Percentiles rank a stretch among this genome's conserved stretches.
Evolutionary conservation across 495 filamentous ascomycete species (phyloP).

Genomic region (Neurospora tetraspora): DNA sequence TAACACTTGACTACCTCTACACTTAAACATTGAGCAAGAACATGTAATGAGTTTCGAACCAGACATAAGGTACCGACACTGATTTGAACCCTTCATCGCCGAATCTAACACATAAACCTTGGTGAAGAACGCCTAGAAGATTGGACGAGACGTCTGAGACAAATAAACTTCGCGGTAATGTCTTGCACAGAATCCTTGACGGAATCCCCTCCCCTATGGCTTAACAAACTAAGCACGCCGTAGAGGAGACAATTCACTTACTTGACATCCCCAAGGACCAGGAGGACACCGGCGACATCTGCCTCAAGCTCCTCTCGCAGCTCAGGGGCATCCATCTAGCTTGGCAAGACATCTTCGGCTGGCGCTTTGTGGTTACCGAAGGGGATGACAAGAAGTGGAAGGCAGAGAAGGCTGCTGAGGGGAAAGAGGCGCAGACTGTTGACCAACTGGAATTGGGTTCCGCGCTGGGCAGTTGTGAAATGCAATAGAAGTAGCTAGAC

Average conservation of each 20-base stretch:
- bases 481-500: too few species aligned
- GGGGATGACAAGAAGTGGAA: slow-evolving; percentile 5
- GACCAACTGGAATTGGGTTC: too few species aligned
- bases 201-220: too few species aligned
- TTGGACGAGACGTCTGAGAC: too few species aligned
- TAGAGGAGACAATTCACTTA: slow-evolving; percentile 51
- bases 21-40: neutral
- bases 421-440: too few species aligned
- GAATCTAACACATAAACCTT: neutral
- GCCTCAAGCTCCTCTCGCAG: slow-evolving; percentile 55
- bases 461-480: too few species aligned
- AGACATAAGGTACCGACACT: neutral
- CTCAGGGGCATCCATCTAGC: slow-evolving; percentile 86
- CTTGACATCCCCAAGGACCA: slow-evolving; percentile 39
- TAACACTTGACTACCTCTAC: neutral
- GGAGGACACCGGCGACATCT: slow-evolving; percentile 60
- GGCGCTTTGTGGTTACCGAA: slow-evolving; percentile 50
- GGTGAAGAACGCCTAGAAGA: neutral
- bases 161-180: neutral
- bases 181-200: too few species aligned
- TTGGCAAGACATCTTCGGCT: slow-evolving; percentile 69
- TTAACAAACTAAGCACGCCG: neutral
- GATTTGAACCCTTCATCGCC: neutral
- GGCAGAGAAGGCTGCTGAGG: too few species aligned
- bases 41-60: neutral